Evolutionary conservation across 768 basidiomycete species (phyloP), one percentile per base, ranked within the genome.

Genomic region (Gyrodon lividus): DNA sequence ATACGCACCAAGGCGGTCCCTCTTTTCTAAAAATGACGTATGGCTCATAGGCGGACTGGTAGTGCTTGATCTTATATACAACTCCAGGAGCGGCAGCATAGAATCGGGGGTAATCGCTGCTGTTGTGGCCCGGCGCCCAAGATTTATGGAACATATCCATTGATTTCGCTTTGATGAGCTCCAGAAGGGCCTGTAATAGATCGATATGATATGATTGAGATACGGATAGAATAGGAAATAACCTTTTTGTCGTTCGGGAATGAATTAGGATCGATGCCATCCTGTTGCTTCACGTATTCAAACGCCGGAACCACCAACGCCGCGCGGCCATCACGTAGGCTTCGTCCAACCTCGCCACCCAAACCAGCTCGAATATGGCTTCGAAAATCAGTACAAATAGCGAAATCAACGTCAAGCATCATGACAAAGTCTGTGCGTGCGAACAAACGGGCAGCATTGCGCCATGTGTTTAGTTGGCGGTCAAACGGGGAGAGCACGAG

Each of bases 351-450:
- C 39, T 70, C 72, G 20, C 52, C 44, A 3, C 55, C 52, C 44
- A 67, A 59, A 57, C 74, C 74, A 10, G 70, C 70, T 46, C 75
- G 77, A 55, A 91, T 71, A 8, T 79, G 74, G 24, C 70, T 64
- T 51, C 87, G 78, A 67, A 92, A 89, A 70, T 90, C 83, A 42
- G 92, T 92, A 66, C 91, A 92, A 10, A 89, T 69, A 28, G 80
- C 85, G 66, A 95, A 93, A 66, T 94, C 92, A 54, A 94, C 86
- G 65, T 95, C 93, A 46, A 94, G 82, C 85, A 93, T 88, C 84
- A 94, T 88, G 51, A 93, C 80, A 58, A 82, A 90, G 56, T 87
- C 81, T 7, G 92, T 92, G 13, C 89, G 80, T 4, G 91, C 86
- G 60, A 92, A 90, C 45, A 91, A 73, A 37, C 92, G 82, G 3